phyloP scores from a whole-genome alignment of 495 filamentous ascomycete species.

The Parathielavia hyrcaniae region DNA sequence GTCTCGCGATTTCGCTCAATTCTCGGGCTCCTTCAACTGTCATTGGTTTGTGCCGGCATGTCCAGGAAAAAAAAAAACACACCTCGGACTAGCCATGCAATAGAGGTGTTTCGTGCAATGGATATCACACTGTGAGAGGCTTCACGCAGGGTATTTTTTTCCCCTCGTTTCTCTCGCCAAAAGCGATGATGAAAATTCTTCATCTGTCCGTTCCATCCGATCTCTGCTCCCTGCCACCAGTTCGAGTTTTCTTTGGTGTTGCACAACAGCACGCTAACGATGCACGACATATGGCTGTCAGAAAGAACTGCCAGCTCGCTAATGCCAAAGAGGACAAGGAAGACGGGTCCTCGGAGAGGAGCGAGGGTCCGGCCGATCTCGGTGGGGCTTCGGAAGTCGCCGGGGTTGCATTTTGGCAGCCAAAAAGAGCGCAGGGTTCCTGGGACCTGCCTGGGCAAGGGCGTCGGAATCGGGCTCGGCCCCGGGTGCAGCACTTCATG shows the following conservation, averaged over 20 bases:
- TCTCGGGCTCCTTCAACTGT: background rate
- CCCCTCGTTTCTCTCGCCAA: background rate
- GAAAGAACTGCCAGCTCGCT: slow-evolving; percentile 10
- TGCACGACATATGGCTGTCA: slow-evolving; percentile 9
- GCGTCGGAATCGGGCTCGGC: slow-evolving; percentile 15
- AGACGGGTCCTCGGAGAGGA: background rate
- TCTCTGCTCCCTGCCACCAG: background rate
- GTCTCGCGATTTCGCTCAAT: slow-evolving; percentile 14
- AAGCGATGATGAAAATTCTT: too few species aligned
- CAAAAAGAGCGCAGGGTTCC: background rate
- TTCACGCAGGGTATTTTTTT: background rate
- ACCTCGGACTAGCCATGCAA: too few species aligned
- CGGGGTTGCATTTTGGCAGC: background rate
- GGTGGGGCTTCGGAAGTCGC: slow-evolving; percentile 11
- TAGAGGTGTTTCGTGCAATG: too few species aligned
- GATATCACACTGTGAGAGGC: background rate
- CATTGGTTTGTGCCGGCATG: too few species aligned
- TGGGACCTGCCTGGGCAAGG: too few species aligned
- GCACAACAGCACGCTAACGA: slow-evolving; percentile 11
- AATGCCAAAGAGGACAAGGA: background rate
- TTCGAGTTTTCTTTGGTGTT: slow-evolving; percentile 4
- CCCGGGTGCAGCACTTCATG: background rate
- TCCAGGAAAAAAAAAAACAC: too few species aligned
- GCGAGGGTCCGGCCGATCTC: background rate
- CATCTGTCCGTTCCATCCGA: too few species aligned